Evolutionary conservation across 805 yeast species (phyloP).

Genomic region (Ogataea zsoltii): DNA sequence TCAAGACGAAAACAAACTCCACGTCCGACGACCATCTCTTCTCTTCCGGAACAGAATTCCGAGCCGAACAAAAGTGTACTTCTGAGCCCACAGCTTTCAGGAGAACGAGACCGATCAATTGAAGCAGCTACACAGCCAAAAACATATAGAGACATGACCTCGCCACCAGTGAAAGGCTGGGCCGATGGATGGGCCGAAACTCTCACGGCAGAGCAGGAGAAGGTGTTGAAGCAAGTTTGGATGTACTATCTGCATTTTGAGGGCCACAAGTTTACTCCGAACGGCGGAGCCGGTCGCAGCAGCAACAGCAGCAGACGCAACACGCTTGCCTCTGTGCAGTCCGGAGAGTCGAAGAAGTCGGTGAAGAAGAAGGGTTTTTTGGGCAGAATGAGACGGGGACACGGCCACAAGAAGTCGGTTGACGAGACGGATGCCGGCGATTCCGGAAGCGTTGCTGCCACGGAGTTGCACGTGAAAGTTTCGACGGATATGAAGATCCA

Average conservation of each 20-base stretch:
- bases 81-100: no score
- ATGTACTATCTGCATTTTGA: slow-evolving; percentile 59
- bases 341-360: slow-evolving; percentile 29
- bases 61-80: no score
- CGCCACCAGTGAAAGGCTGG: slow-evolving; percentile 1
- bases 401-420: slow-evolving; percentile 24
- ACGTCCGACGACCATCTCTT: background rate
- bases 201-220: slow-evolving; percentile 57
- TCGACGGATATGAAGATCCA: slow-evolving; percentile 43
- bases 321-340: slow-evolving; percentile 32
- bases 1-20: background rate
- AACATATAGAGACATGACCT: background rate
- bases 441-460: slow-evolving; percentile 23
- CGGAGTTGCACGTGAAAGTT: slow-evolving; percentile 31
- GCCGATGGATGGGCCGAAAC: slow-evolving; percentile 46
- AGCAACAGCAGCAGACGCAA: slow-evolving; percentile 16
- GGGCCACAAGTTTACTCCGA: slow-evolving; percentile 43
- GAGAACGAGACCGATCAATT: background rate
- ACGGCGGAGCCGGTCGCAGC: slow-evolving; percentile 5
- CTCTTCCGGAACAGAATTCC: no score
- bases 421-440: slow-evolving; percentile 22
- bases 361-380: slow-evolving; percentile 34
- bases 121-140: no score
- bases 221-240: slow-evolving; percentile 70
- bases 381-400: slow-evolving; percentile 31